Conservation (phyloP, 2,329 filamentous ascomycete species). For the Celoporthe dispersa region DNA sequence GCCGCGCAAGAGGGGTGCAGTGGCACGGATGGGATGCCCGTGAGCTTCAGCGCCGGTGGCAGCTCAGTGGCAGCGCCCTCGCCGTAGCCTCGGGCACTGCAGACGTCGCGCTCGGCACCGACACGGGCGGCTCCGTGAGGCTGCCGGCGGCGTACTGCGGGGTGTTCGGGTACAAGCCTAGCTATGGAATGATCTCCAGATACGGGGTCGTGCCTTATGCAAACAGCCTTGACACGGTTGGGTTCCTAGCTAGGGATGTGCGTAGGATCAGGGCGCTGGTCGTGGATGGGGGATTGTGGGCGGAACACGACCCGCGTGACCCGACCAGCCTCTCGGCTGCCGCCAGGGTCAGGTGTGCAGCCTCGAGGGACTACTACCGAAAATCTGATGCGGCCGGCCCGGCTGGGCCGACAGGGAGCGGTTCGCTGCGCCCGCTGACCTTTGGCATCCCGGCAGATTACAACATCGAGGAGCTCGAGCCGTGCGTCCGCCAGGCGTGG, state of each 20-base stretch:
- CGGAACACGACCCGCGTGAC: conserved; percentile 68
- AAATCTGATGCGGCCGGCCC: neutral
- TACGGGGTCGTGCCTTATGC: conserved; percentile 90
- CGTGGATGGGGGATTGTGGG: conserved; percentile 52
- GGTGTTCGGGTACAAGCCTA: conserved; percentile 85
- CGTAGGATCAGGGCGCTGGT: conserved; percentile 55
- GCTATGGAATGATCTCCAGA: conserved; percentile 84
- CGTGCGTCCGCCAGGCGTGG: conserved; percentile 74
- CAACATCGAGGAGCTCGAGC: conserved; percentile 81
- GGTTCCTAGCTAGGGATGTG: conserved; percentile 67
- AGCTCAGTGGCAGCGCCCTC: conserved; percentile 91
- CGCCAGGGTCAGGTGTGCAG: conserved; percentile 57
- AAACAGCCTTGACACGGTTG: conserved; percentile 90
- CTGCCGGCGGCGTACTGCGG: conserved; percentile 88
- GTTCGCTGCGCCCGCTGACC: conserved; percentile 42
- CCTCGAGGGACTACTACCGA: conserved; percentile 20
- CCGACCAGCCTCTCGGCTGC: conserved; percentile 69
- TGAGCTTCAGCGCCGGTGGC: conserved; percentile 72
- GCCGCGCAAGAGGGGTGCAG: conserved; percentile 34
- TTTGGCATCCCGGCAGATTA: conserved; percentile 75
- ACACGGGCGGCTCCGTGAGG: conserved; percentile 88
- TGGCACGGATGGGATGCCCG: conserved; percentile 31
- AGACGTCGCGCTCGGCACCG: conserved; percentile 79
- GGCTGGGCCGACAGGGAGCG: neutral
- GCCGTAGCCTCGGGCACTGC: conserved; percentile 69